Evolutionary conservation across 1,139 yeast species (phyloP).

Genomic region (Magnusiomyces tetraspermus): DNA sequence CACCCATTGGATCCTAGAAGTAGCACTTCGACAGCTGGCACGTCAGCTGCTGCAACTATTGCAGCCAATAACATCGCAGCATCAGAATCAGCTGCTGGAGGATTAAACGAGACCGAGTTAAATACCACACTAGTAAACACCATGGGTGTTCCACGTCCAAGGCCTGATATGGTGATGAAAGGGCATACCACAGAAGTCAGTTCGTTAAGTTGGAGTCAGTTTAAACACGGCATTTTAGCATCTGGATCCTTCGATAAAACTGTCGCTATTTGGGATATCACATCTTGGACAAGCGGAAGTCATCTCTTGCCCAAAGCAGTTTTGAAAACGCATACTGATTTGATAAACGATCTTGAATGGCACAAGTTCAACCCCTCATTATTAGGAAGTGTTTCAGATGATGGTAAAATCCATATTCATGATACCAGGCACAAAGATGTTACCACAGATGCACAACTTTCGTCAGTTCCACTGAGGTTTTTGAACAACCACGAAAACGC

Average conservation of each 20-base stretch:
- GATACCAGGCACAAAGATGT: constrained; percentile 46
- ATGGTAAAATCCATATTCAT: constrained; percentile 54
- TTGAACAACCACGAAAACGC: background rate
- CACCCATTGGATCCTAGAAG: constrained; percentile 32
- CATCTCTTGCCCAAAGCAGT: constrained; percentile 18
- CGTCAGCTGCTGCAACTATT: background rate
- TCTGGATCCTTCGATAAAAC: constrained; percentile 63
- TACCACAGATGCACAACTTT: constrained; percentile 4
- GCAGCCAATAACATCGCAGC: background rate
- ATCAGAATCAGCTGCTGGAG: background rate
- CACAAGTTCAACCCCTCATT: constrained; percentile 39
- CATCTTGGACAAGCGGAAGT: background rate
- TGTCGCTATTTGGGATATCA: constrained; percentile 60
- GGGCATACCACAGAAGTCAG: constrained; percentile 61
- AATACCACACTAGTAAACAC: background rate
- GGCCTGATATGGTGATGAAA: constrained; percentile 34
- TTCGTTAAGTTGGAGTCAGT: constrained; percentile 57
- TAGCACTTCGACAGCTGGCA: background rate
- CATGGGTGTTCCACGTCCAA: constrained; percentile 4
- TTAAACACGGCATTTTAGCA: constrained; percentile 34
- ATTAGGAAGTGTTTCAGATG: constrained; percentile 71
- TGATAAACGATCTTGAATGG: constrained; percentile 39
- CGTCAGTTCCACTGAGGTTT: background rate
- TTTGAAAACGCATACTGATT: constrained; percentile 25
- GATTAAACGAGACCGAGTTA: background rate